Evolutionary conservation across 2,329 filamentous ascomycete species (phyloP), one percentile per base, ranked within the genome.

Genomic region (Penicillium sp.): DNA sequence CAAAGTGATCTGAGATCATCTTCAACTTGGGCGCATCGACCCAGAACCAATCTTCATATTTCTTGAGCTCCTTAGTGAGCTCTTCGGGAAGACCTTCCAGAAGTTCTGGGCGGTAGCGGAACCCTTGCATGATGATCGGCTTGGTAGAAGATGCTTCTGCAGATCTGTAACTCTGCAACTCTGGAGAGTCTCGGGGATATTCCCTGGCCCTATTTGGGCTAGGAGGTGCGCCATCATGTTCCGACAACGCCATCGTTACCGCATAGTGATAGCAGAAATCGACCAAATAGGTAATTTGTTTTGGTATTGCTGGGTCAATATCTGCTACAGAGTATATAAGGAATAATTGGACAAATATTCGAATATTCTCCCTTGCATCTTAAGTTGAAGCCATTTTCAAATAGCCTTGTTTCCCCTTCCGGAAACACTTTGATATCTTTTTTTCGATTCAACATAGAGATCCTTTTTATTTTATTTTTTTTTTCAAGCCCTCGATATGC

Each of bases 1-100:
- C 77, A 64, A 95, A 95, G 66, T 93, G 88, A 34, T 85, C 75
- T n/a, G 87, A 88, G 65, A 96, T 91, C 49, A 80, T 72, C 77
- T 94, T 95, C 47, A 95, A 79, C 75, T 85, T 89, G 33, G 77
- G 70, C 0, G 77, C 78, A 51, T 83, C 77, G 29, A 95, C 78
- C 5, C 81, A 82, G 70, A 96, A 94, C 53, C 84, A 72, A 54
- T 87, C 78, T 72, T 95, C 88, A 19, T 95, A 76, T 53, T 78
- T 75, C 66, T 84, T 81, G 63, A 95, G 85, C 72, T 94, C 83
- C 44, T 72, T 65, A 64, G 84, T 72, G 54, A 93, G 79, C 68
- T 87, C 81, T 69, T 84, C 82, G 56, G 88, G 86, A 64, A 91
- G 41, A 28, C 51, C 54, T 9, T 49, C 33, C n/a, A 61, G 22